Conservation (phyloP, 2,329 filamentous ascomycete species). For the Ophiosphaerella korrae region DNA sequence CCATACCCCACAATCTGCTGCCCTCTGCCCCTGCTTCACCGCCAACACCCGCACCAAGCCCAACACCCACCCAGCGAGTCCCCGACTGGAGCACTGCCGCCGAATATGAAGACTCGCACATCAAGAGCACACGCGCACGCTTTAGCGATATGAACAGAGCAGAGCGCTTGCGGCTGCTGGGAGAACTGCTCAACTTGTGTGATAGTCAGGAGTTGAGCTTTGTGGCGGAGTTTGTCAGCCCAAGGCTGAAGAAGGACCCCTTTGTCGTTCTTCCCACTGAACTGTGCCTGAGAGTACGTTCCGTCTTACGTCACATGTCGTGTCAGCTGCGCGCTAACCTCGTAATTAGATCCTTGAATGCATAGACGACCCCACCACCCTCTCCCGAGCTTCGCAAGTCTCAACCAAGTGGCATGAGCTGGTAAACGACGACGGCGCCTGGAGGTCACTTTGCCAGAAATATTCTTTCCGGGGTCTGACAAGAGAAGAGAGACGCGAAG, state of each 20-base stretch:
- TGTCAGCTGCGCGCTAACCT: constrained; percentile 21
- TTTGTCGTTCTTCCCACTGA: constrained; percentile 93
- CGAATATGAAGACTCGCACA: constrained; percentile 81
- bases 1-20: constrained; percentile 64
- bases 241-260: constrained; percentile 92
- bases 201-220: constrained; percentile 95
- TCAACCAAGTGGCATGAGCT: constrained; percentile 92
- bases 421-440: constrained; percentile 94
- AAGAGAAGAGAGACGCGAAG: constrained; percentile 48
- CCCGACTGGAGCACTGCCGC: constrained; percentile 78
- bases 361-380: constrained; percentile 93
- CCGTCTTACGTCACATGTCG: constrained; percentile 10
- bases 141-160: constrained; percentile 78
- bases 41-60: constrained; percentile 70
- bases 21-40: constrained; percentile 69
- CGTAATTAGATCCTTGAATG: constrained; percentile 82
- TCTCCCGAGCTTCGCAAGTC: constrained; percentile 94
- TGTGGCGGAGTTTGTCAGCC: constrained; percentile 94
- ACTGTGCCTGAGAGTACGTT: constrained; percentile 80
- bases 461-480: constrained; percentile 77
- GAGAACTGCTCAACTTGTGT: constrained; percentile 89
- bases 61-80: constrained; percentile 65
- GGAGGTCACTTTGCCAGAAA: constrained; percentile 96
- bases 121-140: constrained; percentile 77
- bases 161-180: constrained; percentile 80